Evolutionary conservation across 345 rosid species (phyloP).

Genomic region (Populus tremula): DNA sequence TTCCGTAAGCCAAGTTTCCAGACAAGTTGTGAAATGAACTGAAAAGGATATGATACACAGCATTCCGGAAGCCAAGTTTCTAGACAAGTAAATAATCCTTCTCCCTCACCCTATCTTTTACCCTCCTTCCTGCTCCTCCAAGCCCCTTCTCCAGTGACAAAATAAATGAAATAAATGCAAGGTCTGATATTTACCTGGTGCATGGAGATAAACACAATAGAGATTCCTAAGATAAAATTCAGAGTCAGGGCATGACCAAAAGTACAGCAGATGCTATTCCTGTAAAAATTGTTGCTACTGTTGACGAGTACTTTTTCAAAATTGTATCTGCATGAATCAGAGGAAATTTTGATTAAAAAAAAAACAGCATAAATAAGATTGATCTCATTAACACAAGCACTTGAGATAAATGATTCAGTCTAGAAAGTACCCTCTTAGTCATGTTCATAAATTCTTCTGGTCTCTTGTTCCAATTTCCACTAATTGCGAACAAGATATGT

Average conservation of each 20-base stretch:
- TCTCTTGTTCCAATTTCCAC: neutral
- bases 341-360: neutral
- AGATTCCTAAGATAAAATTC: constrained; percentile 87
- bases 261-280: constrained; percentile 90
- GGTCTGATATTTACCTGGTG: constrained; percentile 64
- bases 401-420: constrained; percentile 7
- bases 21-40: constrained; percentile 82
- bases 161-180: neutral
- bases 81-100: neutral
- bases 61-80: neutral
- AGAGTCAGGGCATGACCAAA: constrained; percentile 87
- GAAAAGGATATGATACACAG: neutral
- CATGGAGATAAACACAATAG: constrained; percentile 94
- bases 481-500: neutral
- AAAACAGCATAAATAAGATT: neutral
- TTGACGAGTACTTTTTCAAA: constrained; percentile 95
- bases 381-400: neutral
- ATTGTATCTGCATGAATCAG: constrained; percentile 71
- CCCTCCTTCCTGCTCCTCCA: neutral
- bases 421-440: neutral
- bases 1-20: neutral
- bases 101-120: neutral
- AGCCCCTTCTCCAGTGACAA: neutral
- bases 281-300: constrained; percentile 96
- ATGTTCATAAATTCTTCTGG: neutral